A percentile compares a stretch with the other conserved stretches of the same genome.
Conservation (phyloP, 179 eudicot species). For the Nepenthes alata region DNA sequence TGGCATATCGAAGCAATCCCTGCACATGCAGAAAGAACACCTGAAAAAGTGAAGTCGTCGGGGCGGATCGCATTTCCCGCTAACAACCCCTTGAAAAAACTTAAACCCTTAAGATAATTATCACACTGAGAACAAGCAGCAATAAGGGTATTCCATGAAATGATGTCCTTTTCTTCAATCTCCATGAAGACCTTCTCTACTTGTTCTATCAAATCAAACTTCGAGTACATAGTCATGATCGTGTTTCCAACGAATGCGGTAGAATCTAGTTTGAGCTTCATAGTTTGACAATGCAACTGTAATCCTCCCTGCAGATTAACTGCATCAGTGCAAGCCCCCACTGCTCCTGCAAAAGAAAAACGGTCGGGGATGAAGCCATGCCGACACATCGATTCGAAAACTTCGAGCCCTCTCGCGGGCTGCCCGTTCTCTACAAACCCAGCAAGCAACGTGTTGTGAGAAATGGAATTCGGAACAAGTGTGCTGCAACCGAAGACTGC, state of each 20-base stretch:
- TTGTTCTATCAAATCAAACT: slow-evolving; percentile 21
- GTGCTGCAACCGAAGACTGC: slow-evolving; percentile 11
- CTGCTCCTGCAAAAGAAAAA: slow-evolving; percentile 30
- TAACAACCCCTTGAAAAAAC: slow-evolving; percentile 28
- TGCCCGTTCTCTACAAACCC: slow-evolving; percentile 39
- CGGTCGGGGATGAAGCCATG: slow-evolving; percentile 38
- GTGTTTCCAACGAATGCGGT: slow-evolving; percentile 34
- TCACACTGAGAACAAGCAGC: slow-evolving; percentile 23
- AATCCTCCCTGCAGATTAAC: slow-evolving; percentile 21
- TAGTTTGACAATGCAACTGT: slow-evolving; percentile 32
- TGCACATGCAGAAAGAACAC: slow-evolving; percentile 42
- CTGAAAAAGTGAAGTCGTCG: slow-evolving; percentile 40
- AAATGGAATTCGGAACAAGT: slow-evolving; percentile 18
- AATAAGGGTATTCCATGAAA: slow-evolving; percentile 54
- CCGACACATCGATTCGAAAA: slow-evolving; percentile 26
- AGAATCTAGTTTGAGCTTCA: slow-evolving; percentile 29
- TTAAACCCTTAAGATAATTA: slow-evolving; percentile 25
- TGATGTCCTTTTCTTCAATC: slow-evolving; percentile 36
- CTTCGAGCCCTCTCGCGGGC: slow-evolving; percentile 22
- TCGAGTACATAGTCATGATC: slow-evolving; percentile 34
- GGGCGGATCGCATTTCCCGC: slow-evolving; percentile 14
- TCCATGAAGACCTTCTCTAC: slow-evolving; percentile 29
- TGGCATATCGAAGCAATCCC: slow-evolving; percentile 29
- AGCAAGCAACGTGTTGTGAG: slow-evolving; percentile 40
- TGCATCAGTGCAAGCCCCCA: slow-evolving; percentile 21